Percentiles rank a stretch among this genome's conserved stretches.
Evolutionary conservation across 495 filamentous ascomycete species (phyloP).

Genomic region (Trichoderma virens): DNA sequence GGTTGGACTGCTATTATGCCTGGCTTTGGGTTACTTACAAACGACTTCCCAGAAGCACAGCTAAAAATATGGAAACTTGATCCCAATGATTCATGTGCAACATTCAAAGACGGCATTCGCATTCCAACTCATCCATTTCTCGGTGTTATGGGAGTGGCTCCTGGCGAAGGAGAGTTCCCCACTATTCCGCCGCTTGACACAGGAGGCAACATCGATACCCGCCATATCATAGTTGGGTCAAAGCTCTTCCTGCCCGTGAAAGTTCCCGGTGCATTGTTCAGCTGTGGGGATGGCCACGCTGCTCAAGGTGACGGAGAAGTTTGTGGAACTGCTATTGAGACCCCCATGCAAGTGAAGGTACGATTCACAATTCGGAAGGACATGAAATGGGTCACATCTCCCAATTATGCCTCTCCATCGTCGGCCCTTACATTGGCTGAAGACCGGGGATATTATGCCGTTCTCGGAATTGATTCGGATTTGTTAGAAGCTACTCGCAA

Average conservation of each 20-base stretch:
- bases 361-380: slow-evolving; percentile 39
- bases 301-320: slow-evolving; percentile 48
- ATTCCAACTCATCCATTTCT: slow-evolving; percentile 44
- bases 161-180: slow-evolving; percentile 33
- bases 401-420: slow-evolving; percentile 34
- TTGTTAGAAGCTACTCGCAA: slow-evolving; percentile 37
- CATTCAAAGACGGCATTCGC: slow-evolving; percentile 35
- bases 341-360: slow-evolving; percentile 38
- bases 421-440: slow-evolving; percentile 13
- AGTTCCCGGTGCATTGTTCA: slow-evolving; percentile 42
- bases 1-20: slow-evolving; percentile 47
- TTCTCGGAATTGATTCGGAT: slow-evolving; percentile 37
- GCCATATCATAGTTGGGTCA: slow-evolving; percentile 36
- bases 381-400: slow-evolving; percentile 37
- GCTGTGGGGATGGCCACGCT: slow-evolving; percentile 48
- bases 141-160: slow-evolving; percentile 45
- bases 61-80: slow-evolving; percentile 44
- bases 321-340: slow-evolving; percentile 49
- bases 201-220: slow-evolving; percentile 46
- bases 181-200: slow-evolving; percentile 45
- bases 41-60: slow-evolving; percentile 35
- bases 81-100: slow-evolving; percentile 25
- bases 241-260: slow-evolving; percentile 41
- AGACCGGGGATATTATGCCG: slow-evolving; percentile 38
- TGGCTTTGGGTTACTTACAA: slow-evolving; percentile 40